Evolutionary conservation across 306 rosid genomes (phyloP), one percentile per base, ranked within the genome.

Genomic region (Fagus sylvatica): DNA sequence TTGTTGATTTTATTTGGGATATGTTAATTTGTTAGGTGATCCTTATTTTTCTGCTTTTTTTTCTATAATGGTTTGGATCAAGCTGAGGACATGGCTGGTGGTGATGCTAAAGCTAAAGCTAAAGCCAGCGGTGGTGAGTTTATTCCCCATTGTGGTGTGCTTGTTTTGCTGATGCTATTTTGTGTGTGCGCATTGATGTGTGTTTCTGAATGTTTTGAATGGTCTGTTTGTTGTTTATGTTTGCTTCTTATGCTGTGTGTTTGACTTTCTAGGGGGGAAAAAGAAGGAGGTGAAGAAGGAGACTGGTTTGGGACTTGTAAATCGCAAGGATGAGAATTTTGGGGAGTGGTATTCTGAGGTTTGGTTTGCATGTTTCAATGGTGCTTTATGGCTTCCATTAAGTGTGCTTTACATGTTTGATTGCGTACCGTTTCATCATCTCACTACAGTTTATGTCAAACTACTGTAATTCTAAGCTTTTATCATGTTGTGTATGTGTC

Each of bases 311-410:
- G 98, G 99, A 30, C 86, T 96, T 53, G 77, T 94, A 37, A 69
- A 93, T 82, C 72, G 73, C 79, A 96, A 96, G 81, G 96, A 92
- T 68, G 99, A 90, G 0, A 96, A 93, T 80, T 96, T 96, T 30
- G 97, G 98, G 76, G 98, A 96, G 73, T 96, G 98, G 98, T 96
- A 96, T 86, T 93, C 98, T 3, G 98, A 96, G 99, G 99, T 96
- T 36, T 8, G 51, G 13, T 77, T 30, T n/a, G 3, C 7, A 17
- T 75, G 60, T 15, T 66, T 65, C 70, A 6, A 22, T 53, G 0
- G 15, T 59, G 53, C 48, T 12, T 51, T 65, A 0, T 3, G 12
- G 28, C 30, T 41, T 68, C 1, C 43, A 1, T 4, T 51, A 37
- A 2, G 5, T 30, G 66, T 11, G 34, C 53, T 75, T 66, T 69